A percentile compares a stretch with the other conserved stretches of the same genome.
Evolutionary conservation across 495 filamentous ascomycete genomes (phyloP).

Genomic region (Penicillium egyptiacum): DNA sequence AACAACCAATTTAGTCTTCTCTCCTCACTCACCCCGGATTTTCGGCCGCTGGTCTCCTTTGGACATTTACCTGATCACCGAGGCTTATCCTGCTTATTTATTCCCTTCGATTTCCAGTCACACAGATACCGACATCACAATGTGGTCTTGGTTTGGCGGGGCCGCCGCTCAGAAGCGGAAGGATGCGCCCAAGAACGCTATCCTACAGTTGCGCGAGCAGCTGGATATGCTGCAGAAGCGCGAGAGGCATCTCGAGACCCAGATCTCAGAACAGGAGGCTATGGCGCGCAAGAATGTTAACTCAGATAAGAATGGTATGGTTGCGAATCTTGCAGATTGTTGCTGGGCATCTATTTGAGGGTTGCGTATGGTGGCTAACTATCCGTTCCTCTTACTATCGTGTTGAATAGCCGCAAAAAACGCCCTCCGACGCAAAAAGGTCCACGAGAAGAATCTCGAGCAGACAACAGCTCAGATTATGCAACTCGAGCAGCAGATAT

Average conservation of each 20-base stretch:
- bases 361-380: conserved; percentile 5
- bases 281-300: conserved; percentile 87
- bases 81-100: neutral
- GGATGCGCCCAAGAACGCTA: conserved; percentile 95
- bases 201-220: conserved; percentile 81
- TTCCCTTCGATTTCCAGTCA: neutral
- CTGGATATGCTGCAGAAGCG: conserved; percentile 97
- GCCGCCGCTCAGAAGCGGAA: conserved; percentile 78
- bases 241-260: conserved; percentile 83
- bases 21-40: conserved; percentile 9
- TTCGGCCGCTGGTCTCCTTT: conserved; percentile 10
- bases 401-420: conserved; percentile 71
- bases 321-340: neutral
- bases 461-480: conserved; percentile 86
- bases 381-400: neutral
- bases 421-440: conserved; percentile 94
- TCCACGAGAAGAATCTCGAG: conserved; percentile 83
- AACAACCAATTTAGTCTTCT: conserved; percentile 9
- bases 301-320: conserved; percentile 82
- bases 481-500: conserved; percentile 93
- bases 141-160: conserved; percentile 89
- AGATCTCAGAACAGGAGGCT: conserved; percentile 90
- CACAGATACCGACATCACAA: conserved; percentile 20
- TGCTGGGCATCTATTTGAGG: neutral
- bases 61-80: neutral